These are phyloP conservation scores for Pseudogymnoascus sp. DNA, from an alignment of 2,329 filamentous ascomycete genomes.

Conservation along the genomic window DNA sequence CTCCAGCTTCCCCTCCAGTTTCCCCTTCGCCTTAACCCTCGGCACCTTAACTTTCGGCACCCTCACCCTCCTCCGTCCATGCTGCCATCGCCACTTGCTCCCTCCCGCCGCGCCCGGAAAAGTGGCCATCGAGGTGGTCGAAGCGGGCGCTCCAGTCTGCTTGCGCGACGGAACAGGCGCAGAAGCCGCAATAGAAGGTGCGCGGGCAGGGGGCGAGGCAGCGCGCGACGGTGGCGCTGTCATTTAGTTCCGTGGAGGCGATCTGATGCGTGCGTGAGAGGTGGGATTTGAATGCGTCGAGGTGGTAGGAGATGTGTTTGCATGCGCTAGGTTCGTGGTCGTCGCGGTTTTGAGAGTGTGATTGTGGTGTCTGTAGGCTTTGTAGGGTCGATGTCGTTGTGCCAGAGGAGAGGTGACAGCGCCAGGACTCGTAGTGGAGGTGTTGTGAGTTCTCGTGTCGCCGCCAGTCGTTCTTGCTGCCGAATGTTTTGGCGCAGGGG, in stretches of 20 bases:
- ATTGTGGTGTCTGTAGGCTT: neutral
- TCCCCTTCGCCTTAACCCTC: neutral
- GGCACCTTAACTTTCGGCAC: neutral
- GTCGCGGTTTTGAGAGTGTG: slow-evolving; percentile 14
- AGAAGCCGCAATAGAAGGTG: slow-evolving; percentile 87
- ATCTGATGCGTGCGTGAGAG: slow-evolving; percentile 39
- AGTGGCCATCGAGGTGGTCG: slow-evolving; percentile 72
- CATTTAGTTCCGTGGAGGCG: neutral
- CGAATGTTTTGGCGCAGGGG: slow-evolving; percentile 66
- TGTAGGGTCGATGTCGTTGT: neutral
- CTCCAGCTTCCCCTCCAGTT: neutral
- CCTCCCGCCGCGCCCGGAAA: slow-evolving; percentile 44
- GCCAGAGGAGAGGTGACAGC: slow-evolving; percentile 42
- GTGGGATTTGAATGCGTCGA: slow-evolving; percentile 57
- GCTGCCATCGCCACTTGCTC: neutral
- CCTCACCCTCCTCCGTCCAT: neutral
- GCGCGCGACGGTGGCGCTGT: neutral
- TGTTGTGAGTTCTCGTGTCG: slow-evolving; percentile 81
- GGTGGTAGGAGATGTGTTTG: slow-evolving; percentile 48
- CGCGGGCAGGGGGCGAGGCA: slow-evolving; percentile 47
- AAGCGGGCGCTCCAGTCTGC: slow-evolving; percentile 54
- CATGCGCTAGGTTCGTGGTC: slow-evolving; percentile 41
- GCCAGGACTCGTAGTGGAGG: slow-evolving; percentile 64
- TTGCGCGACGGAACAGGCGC: slow-evolving; percentile 47
- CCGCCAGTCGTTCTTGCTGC: slow-evolving; percentile 94